A percentile compares a stretch with the other conserved stretches of the same genome.
Evolutionary conservation across 257 asterid species (phyloP).

Genomic region (Petunia axillaris): DNA sequence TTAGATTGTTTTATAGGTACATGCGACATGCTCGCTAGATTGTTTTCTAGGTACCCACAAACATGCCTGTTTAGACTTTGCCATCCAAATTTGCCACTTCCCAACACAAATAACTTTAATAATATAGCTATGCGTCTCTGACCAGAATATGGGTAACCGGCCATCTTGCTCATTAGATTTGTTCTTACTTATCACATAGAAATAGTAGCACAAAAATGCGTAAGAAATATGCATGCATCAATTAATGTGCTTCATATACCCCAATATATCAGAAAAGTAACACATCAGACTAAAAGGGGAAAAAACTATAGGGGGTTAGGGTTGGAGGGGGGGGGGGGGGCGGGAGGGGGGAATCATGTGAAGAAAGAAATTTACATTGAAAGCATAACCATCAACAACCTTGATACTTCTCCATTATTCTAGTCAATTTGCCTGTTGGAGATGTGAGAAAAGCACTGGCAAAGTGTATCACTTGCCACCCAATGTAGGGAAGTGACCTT

Average conservation of each 20-base stretch:
- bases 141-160: neutral
- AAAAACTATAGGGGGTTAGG: neutral
- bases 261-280: slow-evolving; percentile 11
- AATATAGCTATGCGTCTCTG: neutral
- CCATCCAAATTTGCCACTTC: neutral
- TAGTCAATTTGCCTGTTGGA: slow-evolving; percentile 35
- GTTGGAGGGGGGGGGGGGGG: neutral
- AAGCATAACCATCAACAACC: slow-evolving; percentile 30
- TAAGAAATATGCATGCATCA: neutral
- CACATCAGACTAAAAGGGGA: neutral
- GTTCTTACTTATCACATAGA: neutral
- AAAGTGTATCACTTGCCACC: slow-evolving; percentile 63
- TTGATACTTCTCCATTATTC: slow-evolving; percentile 40
- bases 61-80: neutral
- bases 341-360: slow-evolving; percentile 27
- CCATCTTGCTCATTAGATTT: neutral
- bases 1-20: too few species aligned
- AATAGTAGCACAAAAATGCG: neutral
- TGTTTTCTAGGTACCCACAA: neutral
- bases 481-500: slow-evolving; percentile 75
- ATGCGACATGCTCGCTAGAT: too few species aligned
- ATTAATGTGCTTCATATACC: slow-evolving; percentile 18
- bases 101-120: neutral
- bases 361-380: slow-evolving; percentile 48
- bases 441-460: slow-evolving; percentile 22